Percentiles rank a stretch among this genome's conserved stretches.
phyloP scores from a whole-genome alignment of 768 basidiomycete species.

The Psilocybe sp. region DNA sequence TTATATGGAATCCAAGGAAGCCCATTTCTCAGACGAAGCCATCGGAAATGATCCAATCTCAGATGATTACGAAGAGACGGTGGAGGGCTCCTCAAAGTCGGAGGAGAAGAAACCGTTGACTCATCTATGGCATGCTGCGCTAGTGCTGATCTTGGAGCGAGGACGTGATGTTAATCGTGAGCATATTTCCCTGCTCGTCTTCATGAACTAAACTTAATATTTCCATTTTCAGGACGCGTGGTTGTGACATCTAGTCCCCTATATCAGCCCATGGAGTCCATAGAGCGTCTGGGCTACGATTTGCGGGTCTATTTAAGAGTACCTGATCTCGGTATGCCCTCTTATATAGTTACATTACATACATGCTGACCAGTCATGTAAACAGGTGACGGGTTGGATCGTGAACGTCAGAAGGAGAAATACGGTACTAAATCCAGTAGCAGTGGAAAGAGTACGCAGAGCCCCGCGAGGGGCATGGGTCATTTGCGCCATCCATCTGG shows the following conservation, averaged over 20 bases:
- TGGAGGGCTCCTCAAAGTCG: constrained; percentile 10
- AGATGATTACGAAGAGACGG: constrained; percentile 19
- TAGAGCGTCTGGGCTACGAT: constrained; percentile 73
- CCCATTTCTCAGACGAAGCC: background rate
- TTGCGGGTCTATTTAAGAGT: constrained; percentile 69
- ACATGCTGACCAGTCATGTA: background rate
- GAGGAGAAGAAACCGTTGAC: constrained; percentile 21
- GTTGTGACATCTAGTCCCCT: constrained; percentile 81
- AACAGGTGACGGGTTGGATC: constrained; percentile 54
- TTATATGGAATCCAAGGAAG: constrained; percentile 9
- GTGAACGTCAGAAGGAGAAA: constrained; percentile 31
- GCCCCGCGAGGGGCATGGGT: constrained; percentile 12
- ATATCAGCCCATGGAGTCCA: constrained; percentile 77
- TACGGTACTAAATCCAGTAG: constrained; percentile 17
- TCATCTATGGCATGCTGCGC: constrained; percentile 74
- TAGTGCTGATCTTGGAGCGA: constrained; percentile 77
- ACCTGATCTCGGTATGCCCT: constrained; percentile 50
- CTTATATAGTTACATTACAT: background rate
- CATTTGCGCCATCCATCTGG: constrained; percentile 24
- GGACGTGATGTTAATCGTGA: constrained; percentile 68
- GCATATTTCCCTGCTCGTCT: constrained; percentile 10
- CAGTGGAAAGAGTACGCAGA: constrained; percentile 15
- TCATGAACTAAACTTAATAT: background rate
- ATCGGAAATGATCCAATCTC: constrained; percentile 16
- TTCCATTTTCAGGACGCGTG: constrained; percentile 43